phyloP scores from a whole-genome alignment of 768 basidiomycete species.

The Podaxis sp. region DNA sequence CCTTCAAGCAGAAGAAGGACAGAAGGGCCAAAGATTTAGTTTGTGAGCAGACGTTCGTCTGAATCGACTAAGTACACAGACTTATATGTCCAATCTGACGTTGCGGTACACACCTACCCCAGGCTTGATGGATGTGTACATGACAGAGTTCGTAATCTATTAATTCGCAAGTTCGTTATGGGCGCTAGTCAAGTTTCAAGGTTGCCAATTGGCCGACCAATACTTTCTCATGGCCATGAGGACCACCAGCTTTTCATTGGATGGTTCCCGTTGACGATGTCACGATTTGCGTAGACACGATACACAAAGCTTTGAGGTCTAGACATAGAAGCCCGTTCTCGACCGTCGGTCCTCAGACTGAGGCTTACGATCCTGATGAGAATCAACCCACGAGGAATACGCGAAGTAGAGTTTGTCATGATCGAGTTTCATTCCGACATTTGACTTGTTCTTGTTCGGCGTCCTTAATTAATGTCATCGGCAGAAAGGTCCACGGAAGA shows the following conservation, averaged over 20 bases:
- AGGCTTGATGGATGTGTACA: background rate
- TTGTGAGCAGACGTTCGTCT: background rate
- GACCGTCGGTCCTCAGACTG: background rate
- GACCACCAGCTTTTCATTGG: too few species aligned
- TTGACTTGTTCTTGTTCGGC: background rate
- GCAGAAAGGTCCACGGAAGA: background rate
- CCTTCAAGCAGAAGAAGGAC: background rate
- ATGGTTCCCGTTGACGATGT: too few species aligned
- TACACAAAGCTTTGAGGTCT: too few species aligned
- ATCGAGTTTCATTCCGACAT: background rate
- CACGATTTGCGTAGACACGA: too few species aligned
- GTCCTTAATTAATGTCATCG: background rate
- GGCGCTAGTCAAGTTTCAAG: background rate
- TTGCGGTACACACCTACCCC: background rate
- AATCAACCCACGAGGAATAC: background rate
- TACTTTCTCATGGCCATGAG: background rate
- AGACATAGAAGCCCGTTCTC: background rate
- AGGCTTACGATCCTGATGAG: background rate
- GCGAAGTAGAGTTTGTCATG: background rate
- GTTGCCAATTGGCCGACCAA: background rate
- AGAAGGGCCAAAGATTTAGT: background rate
- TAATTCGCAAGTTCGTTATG: background rate
- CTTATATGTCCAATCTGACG: background rate
- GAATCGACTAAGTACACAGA: background rate
- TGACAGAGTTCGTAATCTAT: background rate